phyloP scores from a whole-genome alignment of 2,329 filamentous ascomycete genomes.

The Diaporthe sp. region DNA sequence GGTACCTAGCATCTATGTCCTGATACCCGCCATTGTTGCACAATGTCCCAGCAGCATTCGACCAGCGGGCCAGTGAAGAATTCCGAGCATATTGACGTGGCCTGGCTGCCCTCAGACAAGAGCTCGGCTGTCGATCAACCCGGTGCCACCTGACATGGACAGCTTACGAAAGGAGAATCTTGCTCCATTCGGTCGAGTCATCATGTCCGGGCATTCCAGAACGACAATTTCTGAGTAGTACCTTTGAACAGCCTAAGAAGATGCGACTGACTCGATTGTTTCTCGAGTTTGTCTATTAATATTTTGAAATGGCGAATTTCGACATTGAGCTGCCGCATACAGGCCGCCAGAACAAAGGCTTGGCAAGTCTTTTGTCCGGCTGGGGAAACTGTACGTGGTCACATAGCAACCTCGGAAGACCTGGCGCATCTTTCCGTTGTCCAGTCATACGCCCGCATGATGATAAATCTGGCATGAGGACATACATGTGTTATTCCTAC shows the following conservation, averaged over 20 bases:
- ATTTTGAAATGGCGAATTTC: neutral
- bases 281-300: too few relatives aligned
- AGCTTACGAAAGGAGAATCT: slow-evolving; percentile 16
- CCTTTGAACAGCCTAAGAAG: neutral
- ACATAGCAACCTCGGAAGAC: neutral
- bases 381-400: neutral
- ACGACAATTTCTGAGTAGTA: neutral
- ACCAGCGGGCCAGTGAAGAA: neutral
- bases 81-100: neutral
- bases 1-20: neutral
- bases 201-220: neutral
- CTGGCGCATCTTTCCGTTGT: neutral
- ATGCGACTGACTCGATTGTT: slow-evolving; percentile 6
- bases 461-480: too few relatives aligned
- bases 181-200: slow-evolving; percentile 27
- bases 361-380: neutral
- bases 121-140: slow-evolving; percentile 23
- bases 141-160: slow-evolving; percentile 22
- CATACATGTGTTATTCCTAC: too few relatives aligned
- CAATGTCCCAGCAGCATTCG: neutral
- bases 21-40: neutral
- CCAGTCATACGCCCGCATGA: too few relatives aligned
- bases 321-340: neutral
- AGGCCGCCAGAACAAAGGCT: neutral
- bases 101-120: neutral